These are phyloP conservation scores for Pseudozyma sp. DNA, from an alignment of 1,284 basidiomycete genomes.

Conservation along the genomic window DNA sequence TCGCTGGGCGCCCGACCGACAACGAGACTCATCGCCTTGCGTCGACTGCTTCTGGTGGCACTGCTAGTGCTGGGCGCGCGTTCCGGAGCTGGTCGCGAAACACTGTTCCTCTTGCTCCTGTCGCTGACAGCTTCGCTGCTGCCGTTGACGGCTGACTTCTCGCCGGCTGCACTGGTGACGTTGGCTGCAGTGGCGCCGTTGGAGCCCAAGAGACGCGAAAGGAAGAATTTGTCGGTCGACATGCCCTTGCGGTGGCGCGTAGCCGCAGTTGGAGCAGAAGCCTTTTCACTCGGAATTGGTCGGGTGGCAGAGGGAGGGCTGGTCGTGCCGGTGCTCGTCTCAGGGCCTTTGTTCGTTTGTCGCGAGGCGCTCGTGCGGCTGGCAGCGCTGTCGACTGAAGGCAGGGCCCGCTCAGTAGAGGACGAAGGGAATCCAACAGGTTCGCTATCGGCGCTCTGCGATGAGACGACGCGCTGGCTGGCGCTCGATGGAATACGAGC, in stretches of 20 bases:
- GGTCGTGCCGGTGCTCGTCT: conserved; percentile 8
- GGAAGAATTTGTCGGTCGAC: conserved; percentile 64
- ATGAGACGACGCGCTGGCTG: conserved; percentile 30
- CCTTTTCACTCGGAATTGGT: conserved; percentile 11
- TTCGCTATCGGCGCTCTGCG: conserved; percentile 22
- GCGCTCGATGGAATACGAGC: conserved; percentile 12
- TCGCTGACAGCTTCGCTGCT: conserved; percentile 13
- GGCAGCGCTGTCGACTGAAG: conserved; percentile 5
- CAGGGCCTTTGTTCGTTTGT: conserved; percentile 1
- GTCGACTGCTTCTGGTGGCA: conserved; percentile 32
- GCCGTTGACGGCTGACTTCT: conserved; percentile 9
- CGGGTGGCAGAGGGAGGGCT: conserved; percentile 22
- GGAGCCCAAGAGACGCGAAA: conserved; percentile 53
- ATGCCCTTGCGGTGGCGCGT: conserved; percentile 61
- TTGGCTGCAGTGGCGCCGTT: conserved; percentile 17
- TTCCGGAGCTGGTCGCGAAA: conserved; percentile 23
- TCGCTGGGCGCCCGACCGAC: conserved; percentile 43
- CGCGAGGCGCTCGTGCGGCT: conserved; percentile 15
- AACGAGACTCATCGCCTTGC: conserved; percentile 64
- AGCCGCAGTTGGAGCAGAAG: conserved; percentile 19
- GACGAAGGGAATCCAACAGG: conserved; percentile 40
- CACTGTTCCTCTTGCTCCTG: conserved; percentile 42
- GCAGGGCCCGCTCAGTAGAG: conserved; percentile 10
- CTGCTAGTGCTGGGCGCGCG: conserved; percentile 35
- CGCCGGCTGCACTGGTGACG: background rate